phyloP scores from a whole-genome alignment of 1,284 basidiomycete genomes.

The Bondarzewia mesenterica region DNA sequence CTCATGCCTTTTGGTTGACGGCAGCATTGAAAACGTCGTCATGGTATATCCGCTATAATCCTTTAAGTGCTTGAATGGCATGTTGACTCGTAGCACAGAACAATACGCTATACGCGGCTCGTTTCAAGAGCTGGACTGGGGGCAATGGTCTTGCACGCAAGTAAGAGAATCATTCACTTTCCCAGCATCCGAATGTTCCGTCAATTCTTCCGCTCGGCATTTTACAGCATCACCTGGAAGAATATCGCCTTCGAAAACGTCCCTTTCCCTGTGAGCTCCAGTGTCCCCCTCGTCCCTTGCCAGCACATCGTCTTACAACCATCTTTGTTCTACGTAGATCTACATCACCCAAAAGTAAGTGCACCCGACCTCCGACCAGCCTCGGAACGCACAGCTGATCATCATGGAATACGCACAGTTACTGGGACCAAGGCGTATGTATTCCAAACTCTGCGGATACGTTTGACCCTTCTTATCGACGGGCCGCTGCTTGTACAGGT shows the following conservation, averaged over 20 bases:
- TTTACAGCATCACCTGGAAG: conserved; percentile 45
- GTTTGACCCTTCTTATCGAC: background rate
- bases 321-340: conserved; percentile 28
- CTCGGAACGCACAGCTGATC: background rate
- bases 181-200: background rate
- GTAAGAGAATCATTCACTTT: conserved; percentile 22
- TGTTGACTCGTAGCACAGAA: conserved; percentile 24
- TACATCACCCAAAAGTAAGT: conserved; percentile 56
- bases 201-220: background rate
- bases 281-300: background rate
- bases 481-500: conserved; percentile 16
- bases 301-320: background rate
- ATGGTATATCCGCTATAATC: conserved; percentile 30
- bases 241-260: conserved; percentile 47
- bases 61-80: background rate
- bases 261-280: conserved; percentile 40
- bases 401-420: conserved; percentile 26
- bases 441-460: background rate
- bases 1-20: background rate
- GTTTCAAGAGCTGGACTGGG: conserved; percentile 66
- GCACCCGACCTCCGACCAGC: background rate
- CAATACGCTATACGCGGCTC: conserved; percentile 45
- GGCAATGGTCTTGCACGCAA: conserved; percentile 51
- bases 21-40: conserved; percentile 44
- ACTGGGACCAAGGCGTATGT: conserved; percentile 43